phyloP scores from a whole-genome alignment of 148 eudicot genomes.

The Fagopyrum tataricum region DNA sequence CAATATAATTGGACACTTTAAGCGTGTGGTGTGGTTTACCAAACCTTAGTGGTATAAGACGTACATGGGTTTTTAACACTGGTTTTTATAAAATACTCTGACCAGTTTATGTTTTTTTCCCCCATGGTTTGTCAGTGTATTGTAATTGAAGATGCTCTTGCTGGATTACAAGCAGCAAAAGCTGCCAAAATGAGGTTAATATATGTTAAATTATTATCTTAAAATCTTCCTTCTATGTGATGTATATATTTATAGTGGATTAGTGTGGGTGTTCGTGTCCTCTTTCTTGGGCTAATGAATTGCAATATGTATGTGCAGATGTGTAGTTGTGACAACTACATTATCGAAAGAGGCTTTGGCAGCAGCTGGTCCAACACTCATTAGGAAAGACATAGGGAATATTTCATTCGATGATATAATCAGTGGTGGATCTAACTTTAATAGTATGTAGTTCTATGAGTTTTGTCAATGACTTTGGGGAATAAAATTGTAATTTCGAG shows the following conservation, averaged over 20 bases:
- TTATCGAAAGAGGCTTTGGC: constrained; percentile 65
- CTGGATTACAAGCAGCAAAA: constrained; percentile 95
- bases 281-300: not conserved
- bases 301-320: constrained; percentile 41
- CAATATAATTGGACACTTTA: not conserved
- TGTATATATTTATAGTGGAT: not conserved
- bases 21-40: no score
- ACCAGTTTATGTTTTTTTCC: not conserved
- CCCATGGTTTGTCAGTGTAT: constrained; percentile 46
- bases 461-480: constrained; percentile 21
- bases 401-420: constrained; percentile 75
- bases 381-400: constrained; percentile 81
- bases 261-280: not conserved
- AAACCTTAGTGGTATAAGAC: not conserved
- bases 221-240: not conserved
- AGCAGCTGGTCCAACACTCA: constrained; percentile 66
- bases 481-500: not conserved
- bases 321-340: constrained; percentile 95
- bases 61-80: not conserved
- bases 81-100: not conserved
- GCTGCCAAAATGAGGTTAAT: constrained; percentile 88
- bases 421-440: constrained; percentile 69
- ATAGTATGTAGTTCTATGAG: constrained; percentile 72
- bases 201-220: not conserved
- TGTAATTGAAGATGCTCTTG: constrained; percentile 97